phyloP scores from a whole-genome alignment of 75 land plant genomes.

The Selaginella moellendorffii region DNA sequence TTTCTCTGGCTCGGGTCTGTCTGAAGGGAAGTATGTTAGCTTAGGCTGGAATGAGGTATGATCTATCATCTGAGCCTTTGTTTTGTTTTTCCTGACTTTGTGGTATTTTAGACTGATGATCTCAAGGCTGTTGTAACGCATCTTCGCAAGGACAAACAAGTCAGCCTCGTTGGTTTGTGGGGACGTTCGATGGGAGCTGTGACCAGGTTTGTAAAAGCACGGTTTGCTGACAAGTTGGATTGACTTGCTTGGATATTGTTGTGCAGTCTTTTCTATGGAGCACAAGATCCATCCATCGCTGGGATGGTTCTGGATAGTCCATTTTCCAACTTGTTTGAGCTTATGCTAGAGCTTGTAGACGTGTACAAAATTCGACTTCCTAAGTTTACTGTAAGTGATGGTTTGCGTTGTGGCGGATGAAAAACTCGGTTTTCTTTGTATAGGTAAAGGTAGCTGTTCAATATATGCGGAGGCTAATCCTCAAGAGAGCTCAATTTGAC shows the following conservation, averaged over 20 bases:
- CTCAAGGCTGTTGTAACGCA: slow-evolving; percentile 59
- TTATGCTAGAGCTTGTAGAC: slow-evolving; percentile 97
- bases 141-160: slow-evolving; percentile 49
- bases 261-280: slow-evolving; percentile 93
- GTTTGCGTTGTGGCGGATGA: not conserved
- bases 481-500: slow-evolving; percentile 70
- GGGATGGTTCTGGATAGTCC: slow-evolving; percentile 97
- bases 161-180: slow-evolving; percentile 86
- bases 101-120: slow-evolving; percentile 96
- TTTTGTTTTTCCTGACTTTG: too few relatives aligned
- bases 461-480: slow-evolving; percentile 73
- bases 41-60: slow-evolving; percentile 94
- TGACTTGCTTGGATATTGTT: not conserved
- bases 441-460: slow-evolving; percentile 75
- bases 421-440: not conserved
- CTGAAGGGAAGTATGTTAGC: slow-evolving; percentile 84
- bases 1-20: slow-evolving; percentile 84
- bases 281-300: slow-evolving; percentile 95
- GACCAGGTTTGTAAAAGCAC: slow-evolving; percentile 40
- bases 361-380: slow-evolving; percentile 95
- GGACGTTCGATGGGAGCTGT: slow-evolving; percentile 99
- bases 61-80: not conserved
- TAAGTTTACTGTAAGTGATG: slow-evolving; percentile 75
- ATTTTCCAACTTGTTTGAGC: slow-evolving; percentile 76
- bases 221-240: slow-evolving; percentile 3